Evolutionary conservation across 2,329 filamentous ascomycete genomes (phyloP), one percentile per base, ranked within the genome.

Genomic region (Colletotrichum aenigma): DNA sequence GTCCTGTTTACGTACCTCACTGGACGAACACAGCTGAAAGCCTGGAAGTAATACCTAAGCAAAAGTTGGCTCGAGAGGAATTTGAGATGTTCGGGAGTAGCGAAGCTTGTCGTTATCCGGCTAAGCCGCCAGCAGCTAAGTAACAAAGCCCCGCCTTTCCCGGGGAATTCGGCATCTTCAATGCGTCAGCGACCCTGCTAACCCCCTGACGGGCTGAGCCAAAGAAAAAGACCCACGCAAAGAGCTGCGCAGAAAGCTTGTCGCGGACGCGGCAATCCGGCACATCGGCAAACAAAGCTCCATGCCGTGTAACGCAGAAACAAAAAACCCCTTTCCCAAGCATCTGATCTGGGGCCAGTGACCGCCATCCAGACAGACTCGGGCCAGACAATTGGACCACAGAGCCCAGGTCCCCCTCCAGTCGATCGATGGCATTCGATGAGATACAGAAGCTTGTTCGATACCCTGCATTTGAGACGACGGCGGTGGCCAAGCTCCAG

Each of bases 191-290:
- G 43, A 48, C 43, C 43, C 15, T 48, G 43, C n/a, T 18, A 0
- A 48, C 16, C 38, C 73, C 73, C 70, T 75, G 73, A 58, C 38
- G 73, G 73, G 73, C 70, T 75, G 70, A 75, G 67, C 16, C 32
- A 24, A 32, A 58, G 38, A 55, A 30, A 36, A 30, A 24, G 34
- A 21, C 10, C 43, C n/a, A 52, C 43, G 43, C 43, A 24, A 38
- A 30, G 24, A 30, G 30, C 10, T 30, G 8, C 60, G 24, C n/a
- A 71, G 71, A 75, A 75, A 75, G 73, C 73, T 75, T 72, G 73
- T 66, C 43, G 38, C 52, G 34, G 26, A 24, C 56, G 32, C 73
- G 73, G 73, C 62, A 68, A 75, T 60, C 56, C 73, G 73, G 73
- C 62, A 68, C 72, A 68, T 48, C 73, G 73, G 70, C 73, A 75